Evolutionary conservation across 2,329 filamentous ascomycete genomes (phyloP).

Genomic region (Sphaerulina musiva): DNA sequence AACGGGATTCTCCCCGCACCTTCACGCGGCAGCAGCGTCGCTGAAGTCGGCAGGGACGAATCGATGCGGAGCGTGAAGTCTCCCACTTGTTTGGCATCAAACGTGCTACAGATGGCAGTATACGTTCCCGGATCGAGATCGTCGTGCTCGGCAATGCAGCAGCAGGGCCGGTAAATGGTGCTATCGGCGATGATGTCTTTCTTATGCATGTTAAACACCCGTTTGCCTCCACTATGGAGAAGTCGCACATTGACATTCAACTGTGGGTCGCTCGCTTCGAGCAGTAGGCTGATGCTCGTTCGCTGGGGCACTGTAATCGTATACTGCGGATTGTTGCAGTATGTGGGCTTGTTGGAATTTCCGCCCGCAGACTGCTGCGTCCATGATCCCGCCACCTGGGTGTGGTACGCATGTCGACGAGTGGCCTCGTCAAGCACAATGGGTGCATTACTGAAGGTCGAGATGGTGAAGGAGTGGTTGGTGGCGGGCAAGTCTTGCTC

Average conservation of each 20-base stretch:
- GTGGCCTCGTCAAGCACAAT: slow-evolving; percentile 57
- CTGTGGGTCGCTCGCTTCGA: slow-evolving; percentile 61
- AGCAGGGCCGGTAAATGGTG: slow-evolving; percentile 80
- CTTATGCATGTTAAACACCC: slow-evolving; percentile 61
- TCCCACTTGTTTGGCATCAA: slow-evolving; percentile 70
- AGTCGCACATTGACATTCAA: slow-evolving; percentile 79
- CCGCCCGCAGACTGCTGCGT: slow-evolving; percentile 74
- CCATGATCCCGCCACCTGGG: slow-evolving; percentile 63
- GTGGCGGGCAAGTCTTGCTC: slow-evolving; percentile 70
- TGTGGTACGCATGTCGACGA: slow-evolving; percentile 54
- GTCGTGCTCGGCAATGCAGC: slow-evolving; percentile 60
- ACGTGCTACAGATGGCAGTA: slow-evolving; percentile 85
- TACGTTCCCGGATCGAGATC: slow-evolving; percentile 66
- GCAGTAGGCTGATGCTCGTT: slow-evolving; percentile 63
- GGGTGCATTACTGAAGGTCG: slow-evolving; percentile 64
- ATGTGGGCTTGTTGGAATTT: slow-evolving; percentile 67
- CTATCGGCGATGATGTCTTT: slow-evolving; percentile 77
- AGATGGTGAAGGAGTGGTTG: slow-evolving; percentile 78
- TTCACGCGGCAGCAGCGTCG: slow-evolving; percentile 62
- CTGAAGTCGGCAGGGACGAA: slow-evolving; percentile 50
- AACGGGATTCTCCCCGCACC: slow-evolving; percentile 67
- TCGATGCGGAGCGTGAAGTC: slow-evolving; percentile 70
- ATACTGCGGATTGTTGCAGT: slow-evolving; percentile 85
- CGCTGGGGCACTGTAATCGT: slow-evolving; percentile 52
- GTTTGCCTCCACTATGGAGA: slow-evolving; percentile 67